A percentile compares a stretch with the other conserved stretches of the same genome.
Conservation (phyloP, 345 rosid genomes). For the Hypericum androsaemum region DNA sequence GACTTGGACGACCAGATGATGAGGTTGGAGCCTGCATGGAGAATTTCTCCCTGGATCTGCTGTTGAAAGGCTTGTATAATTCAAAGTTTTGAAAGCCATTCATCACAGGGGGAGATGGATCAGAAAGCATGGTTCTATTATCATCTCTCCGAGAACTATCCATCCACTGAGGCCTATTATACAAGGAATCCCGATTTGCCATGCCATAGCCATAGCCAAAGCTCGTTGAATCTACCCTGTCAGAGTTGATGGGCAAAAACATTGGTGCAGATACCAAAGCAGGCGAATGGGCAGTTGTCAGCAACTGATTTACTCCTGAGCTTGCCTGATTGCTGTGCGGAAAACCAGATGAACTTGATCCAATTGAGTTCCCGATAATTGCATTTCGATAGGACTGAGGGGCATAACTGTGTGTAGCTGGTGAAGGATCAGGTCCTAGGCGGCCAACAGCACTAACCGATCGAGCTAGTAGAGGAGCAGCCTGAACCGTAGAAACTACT, state of each 20-base stretch:
- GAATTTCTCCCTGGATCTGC: constrained; percentile 26
- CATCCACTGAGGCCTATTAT: constrained; percentile 49
- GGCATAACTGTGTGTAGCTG: constrained; percentile 38
- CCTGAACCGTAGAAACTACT: constrained; percentile 44
- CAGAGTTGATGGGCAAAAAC: constrained; percentile 34
- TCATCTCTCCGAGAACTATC: constrained; percentile 41
- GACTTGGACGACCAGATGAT: constrained; percentile 43
- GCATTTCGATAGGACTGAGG: constrained; percentile 81
- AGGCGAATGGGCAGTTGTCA: constrained; percentile 35
- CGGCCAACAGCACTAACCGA: constrained; percentile 81
- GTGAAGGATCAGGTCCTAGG: constrained; percentile 53
- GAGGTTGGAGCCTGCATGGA: constrained; percentile 30
- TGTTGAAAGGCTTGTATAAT: constrained; percentile 16
- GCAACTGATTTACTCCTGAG: constrained; percentile 38
- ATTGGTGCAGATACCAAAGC: constrained; percentile 36
- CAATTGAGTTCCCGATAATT: constrained; percentile 53
- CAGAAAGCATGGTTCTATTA: constrained; percentile 21
- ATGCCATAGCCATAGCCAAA: constrained; percentile 37
- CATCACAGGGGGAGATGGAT: constrained; percentile 22
- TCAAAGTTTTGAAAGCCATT: constrained; percentile 27
- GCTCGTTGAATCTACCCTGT: constrained; percentile 37
- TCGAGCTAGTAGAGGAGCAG: constrained; percentile 56
- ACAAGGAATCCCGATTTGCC: constrained; percentile 35
- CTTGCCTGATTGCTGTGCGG: constrained; percentile 35
- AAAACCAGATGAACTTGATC: constrained; percentile 44